Percentiles rank a stretch among this genome's conserved stretches.
Evolutionary conservation across 2,329 filamentous ascomycete species (phyloP).

Genomic region (Aphanocladium album): DNA sequence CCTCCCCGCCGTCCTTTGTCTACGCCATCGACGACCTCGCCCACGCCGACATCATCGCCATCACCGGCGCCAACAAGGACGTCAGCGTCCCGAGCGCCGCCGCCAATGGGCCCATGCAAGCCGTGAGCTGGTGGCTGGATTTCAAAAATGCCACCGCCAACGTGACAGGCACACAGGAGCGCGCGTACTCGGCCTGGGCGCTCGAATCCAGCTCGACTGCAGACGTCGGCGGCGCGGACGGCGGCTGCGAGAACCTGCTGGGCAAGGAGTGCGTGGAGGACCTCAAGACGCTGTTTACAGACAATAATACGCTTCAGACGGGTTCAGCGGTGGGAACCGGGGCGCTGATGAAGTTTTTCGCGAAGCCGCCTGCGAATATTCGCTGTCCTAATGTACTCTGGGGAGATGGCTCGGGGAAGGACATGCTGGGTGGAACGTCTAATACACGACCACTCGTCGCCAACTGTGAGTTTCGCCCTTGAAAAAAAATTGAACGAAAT

Average conservation of each 20-base stretch:
- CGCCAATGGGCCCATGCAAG: conserved; percentile 6
- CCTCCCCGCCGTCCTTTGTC: conserved; percentile 5
- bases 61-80: conserved; percentile 5
- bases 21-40: conserved; percentile 5
- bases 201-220: conserved; percentile 6
- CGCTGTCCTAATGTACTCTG: not conserved
- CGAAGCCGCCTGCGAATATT: not conserved
- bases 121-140: conserved; percentile 7
- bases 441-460: not conserved
- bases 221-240: conserved; percentile 10
- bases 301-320: not conserved
- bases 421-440: not conserved
- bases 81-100: not conserved
- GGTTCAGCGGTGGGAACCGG: not conserved
- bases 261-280: conserved; percentile 1
- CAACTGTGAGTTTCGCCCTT: not conserved
- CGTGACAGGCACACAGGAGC: not conserved
- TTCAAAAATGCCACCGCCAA: conserved; percentile 7
- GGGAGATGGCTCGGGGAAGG: not conserved
- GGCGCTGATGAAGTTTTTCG: conserved; percentile 7
- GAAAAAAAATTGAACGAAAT: not conserved
- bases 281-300: conserved; percentile 2
- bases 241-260: conserved; percentile 8
- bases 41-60: conserved; percentile 5
- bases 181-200: conserved; percentile 7